Base-by-base conservation (phyloP, 2,329 filamentous ascomycete species). In the Nemania bipapillata region DNA sequence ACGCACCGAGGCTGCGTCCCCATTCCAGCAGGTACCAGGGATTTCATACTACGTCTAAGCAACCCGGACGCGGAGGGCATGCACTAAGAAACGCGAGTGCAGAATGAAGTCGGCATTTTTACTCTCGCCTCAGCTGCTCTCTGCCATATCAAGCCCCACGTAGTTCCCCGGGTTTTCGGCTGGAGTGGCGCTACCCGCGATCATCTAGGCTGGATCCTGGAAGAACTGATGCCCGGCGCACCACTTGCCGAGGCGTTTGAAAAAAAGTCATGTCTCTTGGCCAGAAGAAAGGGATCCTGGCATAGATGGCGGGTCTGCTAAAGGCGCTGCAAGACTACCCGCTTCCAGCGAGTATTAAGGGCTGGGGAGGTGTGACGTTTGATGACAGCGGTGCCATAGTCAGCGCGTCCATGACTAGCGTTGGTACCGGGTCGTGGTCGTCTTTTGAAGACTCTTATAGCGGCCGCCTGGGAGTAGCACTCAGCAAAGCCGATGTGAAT, bases 301-400 rank as follows among this genome's bases (percentile, higher is more conserved):
- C 35, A n/a, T 50, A 63, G n/a, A 62, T 47, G 58, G 45, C 52
- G 2, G 6, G 2, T 4, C 20, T 66, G 15, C 57, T 66, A 12
- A 66, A 66, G 32, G 57, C n/a, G 11, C 30, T 61, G 9, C 56
- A 62, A 12, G 50, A 61, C 15, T 61, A 56, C 24, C 28, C 24
- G 22, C 63, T 66, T 35, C 63, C 63, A 1, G 52, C 11, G 4
- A 66, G 63, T n/a, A 49, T 66, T 28, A 66, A 12, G 11, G 57
- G 63, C 7, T 62, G 40, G 50, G 57, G 63, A 57, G 63, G 63
- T 20, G 63, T 62, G 17, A 66, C 63, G 20, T 66, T 62, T 57
- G 63, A 56, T 53, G 40, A 28, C 6, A 11, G 3, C 42, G 63
- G 57, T 22, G n/a, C 28, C 7, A 62, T 66, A 12, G 52, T 61